These are phyloP conservation scores for Pichia scutulata DNA, from an alignment of 805 yeast species.

Conservation along the genomic window DNA sequence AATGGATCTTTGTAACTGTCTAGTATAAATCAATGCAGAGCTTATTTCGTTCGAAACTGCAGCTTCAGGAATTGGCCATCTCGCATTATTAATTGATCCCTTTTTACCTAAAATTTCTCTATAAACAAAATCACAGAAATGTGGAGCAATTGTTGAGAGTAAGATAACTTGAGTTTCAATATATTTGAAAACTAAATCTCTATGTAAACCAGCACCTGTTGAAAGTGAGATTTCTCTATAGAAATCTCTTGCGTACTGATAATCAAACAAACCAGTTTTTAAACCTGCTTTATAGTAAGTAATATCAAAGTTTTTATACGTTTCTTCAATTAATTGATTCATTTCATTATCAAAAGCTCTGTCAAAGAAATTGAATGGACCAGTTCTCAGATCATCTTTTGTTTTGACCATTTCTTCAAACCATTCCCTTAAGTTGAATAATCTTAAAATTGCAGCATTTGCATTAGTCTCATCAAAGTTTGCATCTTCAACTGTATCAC, in stretches of 20 bases:
- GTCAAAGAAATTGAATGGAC: slow-evolving; percentile 66
- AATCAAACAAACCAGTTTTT: slow-evolving; percentile 86
- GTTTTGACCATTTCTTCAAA: slow-evolving; percentile 64
- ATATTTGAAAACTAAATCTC: slow-evolving; percentile 70
- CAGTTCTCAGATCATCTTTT: slow-evolving; percentile 48
- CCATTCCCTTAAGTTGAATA: slow-evolving; percentile 92
- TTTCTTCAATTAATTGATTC: slow-evolving; percentile 69
- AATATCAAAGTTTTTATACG: slow-evolving; percentile 59
- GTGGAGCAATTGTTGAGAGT: slow-evolving; percentile 92
- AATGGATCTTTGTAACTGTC: slow-evolving; percentile 68
- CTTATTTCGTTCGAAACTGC: slow-evolving; percentile 54
- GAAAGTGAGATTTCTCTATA: slow-evolving; percentile 70
- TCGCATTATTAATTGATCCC: slow-evolving; percentile 59
- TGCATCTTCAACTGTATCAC: slow-evolving; percentile 96
- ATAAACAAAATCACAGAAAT: slow-evolving; percentile 85
- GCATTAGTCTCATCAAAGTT: slow-evolving; percentile 95
- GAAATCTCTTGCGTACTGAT: slow-evolving; percentile 91
- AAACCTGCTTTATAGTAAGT: slow-evolving; percentile 85
- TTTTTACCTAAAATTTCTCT: slow-evolving; percentile 67
- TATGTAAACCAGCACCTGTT: slow-evolving; percentile 60
- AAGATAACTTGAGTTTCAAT: slow-evolving; percentile 81
- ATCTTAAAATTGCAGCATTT: slow-evolving; percentile 92
- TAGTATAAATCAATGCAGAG: slow-evolving; percentile 73
- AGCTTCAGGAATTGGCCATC: slow-evolving; percentile 70
- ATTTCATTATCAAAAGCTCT: slow-evolving; percentile 88